These are phyloP conservation scores for Verbena officinalis DNA, from an alignment of 257 asterid genomes.

Conservation along the genomic window DNA sequence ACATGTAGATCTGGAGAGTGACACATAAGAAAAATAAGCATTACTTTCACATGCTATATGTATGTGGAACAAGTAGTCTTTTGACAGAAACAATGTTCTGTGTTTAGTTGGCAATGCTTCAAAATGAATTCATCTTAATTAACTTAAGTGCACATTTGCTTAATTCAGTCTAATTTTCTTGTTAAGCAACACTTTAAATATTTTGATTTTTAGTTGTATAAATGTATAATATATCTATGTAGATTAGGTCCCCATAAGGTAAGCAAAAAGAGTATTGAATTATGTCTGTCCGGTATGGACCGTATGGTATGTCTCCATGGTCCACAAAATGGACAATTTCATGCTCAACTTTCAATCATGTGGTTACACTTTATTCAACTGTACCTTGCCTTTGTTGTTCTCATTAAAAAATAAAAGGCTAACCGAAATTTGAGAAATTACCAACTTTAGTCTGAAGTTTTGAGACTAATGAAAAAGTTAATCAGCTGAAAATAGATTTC, in stretches of 20 bases:
- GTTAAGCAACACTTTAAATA: slow-evolving; percentile 25
- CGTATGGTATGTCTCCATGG: slow-evolving; percentile 21
- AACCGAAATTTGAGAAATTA: no score
- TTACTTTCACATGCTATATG: not conserved
- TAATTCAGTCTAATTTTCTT: slow-evolving; percentile 5
- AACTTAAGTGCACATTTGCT: slow-evolving; percentile 12
- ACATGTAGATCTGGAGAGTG: no score
- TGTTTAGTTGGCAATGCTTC: slow-evolving; percentile 33
- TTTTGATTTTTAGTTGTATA: not conserved
- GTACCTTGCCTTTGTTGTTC: slow-evolving; percentile 2
- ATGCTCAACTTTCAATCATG: slow-evolving; percentile 16
- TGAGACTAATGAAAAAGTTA: no score
- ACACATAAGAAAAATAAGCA: not conserved
- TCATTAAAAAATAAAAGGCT: no score
- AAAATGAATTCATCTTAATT: slow-evolving; percentile 10
- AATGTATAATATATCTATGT: not conserved
- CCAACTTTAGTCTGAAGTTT: no score
- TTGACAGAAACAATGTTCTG: slow-evolving; percentile 19
- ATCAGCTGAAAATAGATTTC: no score
- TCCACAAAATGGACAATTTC: slow-evolving; percentile 25
- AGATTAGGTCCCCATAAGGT: slow-evolving; percentile 10
- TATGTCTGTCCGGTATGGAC: not conserved
- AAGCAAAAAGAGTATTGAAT: slow-evolving; percentile 11
- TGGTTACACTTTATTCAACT: slow-evolving; percentile 17
- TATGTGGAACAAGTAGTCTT: not conserved